Evolutionary conservation across 2,329 filamentous ascomycete species (phyloP).

Genomic region (Colletotrichum costaricense): DNA sequence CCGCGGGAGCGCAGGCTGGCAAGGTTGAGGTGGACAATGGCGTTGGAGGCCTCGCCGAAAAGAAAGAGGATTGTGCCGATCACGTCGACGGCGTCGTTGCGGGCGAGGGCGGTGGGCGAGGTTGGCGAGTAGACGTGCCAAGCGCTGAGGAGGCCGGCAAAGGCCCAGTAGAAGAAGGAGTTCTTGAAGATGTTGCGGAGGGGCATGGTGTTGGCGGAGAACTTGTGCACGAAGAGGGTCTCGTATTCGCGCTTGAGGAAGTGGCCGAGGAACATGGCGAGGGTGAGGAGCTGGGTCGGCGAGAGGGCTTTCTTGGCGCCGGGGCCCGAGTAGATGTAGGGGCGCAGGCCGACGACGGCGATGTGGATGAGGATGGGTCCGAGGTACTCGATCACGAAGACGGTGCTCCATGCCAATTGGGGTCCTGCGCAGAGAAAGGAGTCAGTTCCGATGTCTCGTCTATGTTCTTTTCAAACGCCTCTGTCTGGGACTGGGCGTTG

Average conservation of each 20-base stretch:
- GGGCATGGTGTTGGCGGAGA: constrained; percentile 96
- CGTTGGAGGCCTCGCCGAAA: constrained; percentile 84
- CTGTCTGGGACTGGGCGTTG: neutral
- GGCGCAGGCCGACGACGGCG: constrained; percentile 76
- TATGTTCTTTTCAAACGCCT: neutral
- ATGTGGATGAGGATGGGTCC: constrained; percentile 91
- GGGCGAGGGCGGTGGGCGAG: constrained; percentile 70
- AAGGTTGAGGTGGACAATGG: constrained; percentile 82
- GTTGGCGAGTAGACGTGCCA: constrained; percentile 86
- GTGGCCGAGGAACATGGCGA: constrained; percentile 81
- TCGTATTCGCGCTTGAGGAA: constrained; percentile 97
- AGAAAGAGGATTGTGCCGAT: constrained; percentile 77
- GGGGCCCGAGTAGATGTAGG: constrained; percentile 65
- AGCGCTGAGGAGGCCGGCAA: constrained; percentile 83
- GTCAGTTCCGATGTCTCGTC: constrained; percentile 1
- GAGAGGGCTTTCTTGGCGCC: constrained; percentile 63
- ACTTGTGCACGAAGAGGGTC: constrained; percentile 94
- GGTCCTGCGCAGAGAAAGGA: constrained; percentile 66
- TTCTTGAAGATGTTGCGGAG: constrained; percentile 93
- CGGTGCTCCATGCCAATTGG: constrained; percentile 91
- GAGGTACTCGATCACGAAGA: constrained; percentile 95
- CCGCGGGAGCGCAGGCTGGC: constrained; percentile 81
- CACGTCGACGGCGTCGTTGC: constrained; percentile 66
- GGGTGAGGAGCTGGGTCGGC: constrained; percentile 77
- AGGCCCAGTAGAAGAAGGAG: constrained; percentile 91